Percentiles rank a stretch among this genome's conserved stretches.
Conservation (phyloP, 495 filamentous ascomycete species). For the Durotheca rogersii region DNA sequence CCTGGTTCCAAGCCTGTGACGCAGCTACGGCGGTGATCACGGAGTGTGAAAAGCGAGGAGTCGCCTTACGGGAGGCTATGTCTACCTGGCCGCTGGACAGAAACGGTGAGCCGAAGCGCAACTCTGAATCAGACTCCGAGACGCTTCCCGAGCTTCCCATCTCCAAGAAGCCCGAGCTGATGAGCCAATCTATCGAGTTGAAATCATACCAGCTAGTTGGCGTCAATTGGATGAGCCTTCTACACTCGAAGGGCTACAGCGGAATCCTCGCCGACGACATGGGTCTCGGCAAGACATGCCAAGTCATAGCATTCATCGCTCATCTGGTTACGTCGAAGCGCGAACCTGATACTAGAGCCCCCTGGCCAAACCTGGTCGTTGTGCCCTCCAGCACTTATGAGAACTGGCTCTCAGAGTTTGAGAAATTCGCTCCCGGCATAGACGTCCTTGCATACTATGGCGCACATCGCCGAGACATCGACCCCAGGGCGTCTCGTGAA, state of each 20-base stretch:
- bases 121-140: background rate
- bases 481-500: conserved; percentile 51
- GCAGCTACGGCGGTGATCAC: conserved; percentile 31
- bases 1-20: conserved; percentile 33
- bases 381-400: conserved; percentile 91
- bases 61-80: conserved; percentile 18
- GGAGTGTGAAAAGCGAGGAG: conserved; percentile 33
- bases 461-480: conserved; percentile 57
- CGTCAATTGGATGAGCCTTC: conserved; percentile 85
- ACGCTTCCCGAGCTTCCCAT: conserved; percentile 35
- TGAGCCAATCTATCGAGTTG: conserved; percentile 68
- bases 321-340: conserved; percentile 64
- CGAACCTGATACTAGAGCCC: conserved; percentile 47
- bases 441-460: conserved; percentile 82
- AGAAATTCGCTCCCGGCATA: conserved; percentile 77
- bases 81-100: conserved; percentile 27
- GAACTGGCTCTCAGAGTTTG: conserved; percentile 92
- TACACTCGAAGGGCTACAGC: conserved; percentile 74
- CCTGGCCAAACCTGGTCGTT: conserved; percentile 78
- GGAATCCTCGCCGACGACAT: conserved; percentile 97
- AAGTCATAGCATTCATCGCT: conserved; percentile 89
- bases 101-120: conserved; percentile 24
- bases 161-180: conserved; percentile 69
- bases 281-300: conserved; percentile 96
- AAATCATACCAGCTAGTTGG: conserved; percentile 95